Conservation (phyloP, 208 protist species). For the Wallacemonas collosoma region DNA sequence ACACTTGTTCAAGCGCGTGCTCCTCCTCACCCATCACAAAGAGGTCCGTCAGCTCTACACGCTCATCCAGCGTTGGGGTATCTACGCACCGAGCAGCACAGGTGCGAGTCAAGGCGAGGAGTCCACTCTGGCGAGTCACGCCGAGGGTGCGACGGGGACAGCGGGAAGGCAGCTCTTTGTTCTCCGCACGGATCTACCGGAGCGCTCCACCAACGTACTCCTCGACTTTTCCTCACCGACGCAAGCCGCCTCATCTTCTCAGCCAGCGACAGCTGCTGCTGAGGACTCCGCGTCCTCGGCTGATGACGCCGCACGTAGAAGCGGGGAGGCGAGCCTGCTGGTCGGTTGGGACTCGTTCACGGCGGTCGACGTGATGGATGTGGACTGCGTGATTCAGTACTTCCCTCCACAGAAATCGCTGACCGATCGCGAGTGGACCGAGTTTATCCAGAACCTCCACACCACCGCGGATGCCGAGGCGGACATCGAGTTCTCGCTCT, state of each 20-base stretch:
- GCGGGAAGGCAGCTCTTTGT: conserved; percentile 31
- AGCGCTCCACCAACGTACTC: conserved; percentile 26
- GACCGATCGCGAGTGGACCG: conserved; percentile 58
- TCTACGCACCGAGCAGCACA: conserved; percentile 27
- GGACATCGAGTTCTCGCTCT: conserved; percentile 48
- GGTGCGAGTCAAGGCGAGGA: neutral
- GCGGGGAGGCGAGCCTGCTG: conserved; percentile 25
- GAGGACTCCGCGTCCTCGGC: too few species aligned
- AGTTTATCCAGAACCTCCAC: conserved; percentile 77
- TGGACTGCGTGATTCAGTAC: conserved; percentile 76
- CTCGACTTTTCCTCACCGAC: conserved; percentile 23
- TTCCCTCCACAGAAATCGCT: conserved; percentile 82
- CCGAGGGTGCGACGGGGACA: neutral
- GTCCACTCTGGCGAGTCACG: neutral
- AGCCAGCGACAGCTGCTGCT: neutral
- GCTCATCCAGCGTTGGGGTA: conserved; percentile 47
- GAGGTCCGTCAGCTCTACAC: conserved; percentile 61
- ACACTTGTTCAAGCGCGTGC: conserved; percentile 44
- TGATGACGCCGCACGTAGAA: neutral
- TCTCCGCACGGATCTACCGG: conserved; percentile 49
- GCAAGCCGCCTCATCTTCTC: neutral
- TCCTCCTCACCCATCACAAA: conserved; percentile 79
- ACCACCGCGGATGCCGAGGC: conserved; percentile 64
- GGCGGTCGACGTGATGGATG: conserved; percentile 75
- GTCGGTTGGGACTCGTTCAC: conserved; percentile 72